Conservation (phyloP, 257 asterid species). For the Linaria vulgaris region DNA sequence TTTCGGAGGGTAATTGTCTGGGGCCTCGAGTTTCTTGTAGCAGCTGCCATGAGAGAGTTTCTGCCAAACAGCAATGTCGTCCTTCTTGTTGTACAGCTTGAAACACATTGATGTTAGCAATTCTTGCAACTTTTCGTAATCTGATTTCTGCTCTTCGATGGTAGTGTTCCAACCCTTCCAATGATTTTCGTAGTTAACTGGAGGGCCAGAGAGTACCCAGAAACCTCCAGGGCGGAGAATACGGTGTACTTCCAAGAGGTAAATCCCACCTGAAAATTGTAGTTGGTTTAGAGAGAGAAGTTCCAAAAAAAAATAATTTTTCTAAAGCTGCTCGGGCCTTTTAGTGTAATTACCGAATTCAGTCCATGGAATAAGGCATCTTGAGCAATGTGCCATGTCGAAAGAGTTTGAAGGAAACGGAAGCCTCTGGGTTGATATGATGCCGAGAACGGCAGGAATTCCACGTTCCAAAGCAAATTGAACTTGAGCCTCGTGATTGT, state of each 20-base stretch:
- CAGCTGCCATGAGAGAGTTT: slow-evolving; percentile 41
- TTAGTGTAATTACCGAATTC: slow-evolving; percentile 41
- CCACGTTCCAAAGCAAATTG: slow-evolving; percentile 64
- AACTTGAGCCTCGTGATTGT: slow-evolving; percentile 64
- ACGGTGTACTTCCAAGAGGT: slow-evolving; percentile 59
- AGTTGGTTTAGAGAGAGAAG: slow-evolving; percentile 12
- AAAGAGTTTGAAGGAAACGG: slow-evolving; percentile 60
- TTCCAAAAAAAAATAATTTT: neutral
- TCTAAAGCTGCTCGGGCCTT: neutral
- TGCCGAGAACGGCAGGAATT: slow-evolving; percentile 57
- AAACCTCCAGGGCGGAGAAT: slow-evolving; percentile 57
- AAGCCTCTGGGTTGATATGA: slow-evolving; percentile 51
- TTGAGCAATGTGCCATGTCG: slow-evolving; percentile 64
- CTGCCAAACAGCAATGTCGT: slow-evolving; percentile 56
- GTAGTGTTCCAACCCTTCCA: slow-evolving; percentile 68
- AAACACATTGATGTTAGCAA: slow-evolving; percentile 52
- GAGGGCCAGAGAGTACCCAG: slow-evolving; percentile 70
- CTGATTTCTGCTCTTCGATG: slow-evolving; percentile 41
- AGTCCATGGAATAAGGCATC: slow-evolving; percentile 62
- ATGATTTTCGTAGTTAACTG: slow-evolving; percentile 45
- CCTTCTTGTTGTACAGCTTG: slow-evolving; percentile 47
- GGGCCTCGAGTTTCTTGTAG: slow-evolving; percentile 40
- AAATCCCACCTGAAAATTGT: slow-evolving; percentile 51
- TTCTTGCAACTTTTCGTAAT: slow-evolving; percentile 41
- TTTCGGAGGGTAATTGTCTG: slow-evolving; percentile 39